These are phyloP conservation scores for Citropsis articulata DNA, from an alignment of 345 rosid species.

Conservation along the genomic window DNA sequence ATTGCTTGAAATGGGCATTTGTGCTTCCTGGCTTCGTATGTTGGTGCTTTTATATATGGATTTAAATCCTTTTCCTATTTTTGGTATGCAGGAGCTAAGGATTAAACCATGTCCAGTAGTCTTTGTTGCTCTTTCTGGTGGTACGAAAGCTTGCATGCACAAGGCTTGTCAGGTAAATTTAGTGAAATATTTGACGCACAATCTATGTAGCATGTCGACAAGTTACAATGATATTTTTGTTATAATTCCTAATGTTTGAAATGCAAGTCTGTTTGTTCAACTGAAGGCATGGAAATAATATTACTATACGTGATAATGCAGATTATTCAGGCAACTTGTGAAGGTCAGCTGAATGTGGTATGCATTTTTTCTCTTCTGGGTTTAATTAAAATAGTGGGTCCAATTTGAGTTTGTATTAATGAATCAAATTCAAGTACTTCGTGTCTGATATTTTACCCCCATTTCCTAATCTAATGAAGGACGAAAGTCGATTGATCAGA, in stretches of 20 bases:
- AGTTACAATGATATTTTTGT: neutral
- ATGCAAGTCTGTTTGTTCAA: neutral
- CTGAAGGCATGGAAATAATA: slow-evolving; percentile 7
- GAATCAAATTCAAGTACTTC: neutral
- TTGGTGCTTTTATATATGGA: neutral
- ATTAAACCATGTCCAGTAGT: slow-evolving; percentile 67
- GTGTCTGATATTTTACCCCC: slow-evolving; percentile 4
- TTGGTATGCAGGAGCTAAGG: slow-evolving; percentile 51
- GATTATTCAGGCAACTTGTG: slow-evolving; percentile 57
- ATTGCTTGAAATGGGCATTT: neutral
- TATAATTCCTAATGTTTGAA: neutral
- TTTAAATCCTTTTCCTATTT: slow-evolving; percentile 2
- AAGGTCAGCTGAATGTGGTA: slow-evolving; percentile 63
- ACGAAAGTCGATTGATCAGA: slow-evolving; percentile 61
- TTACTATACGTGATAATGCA: slow-evolving; percentile 28
- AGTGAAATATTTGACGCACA: neutral
- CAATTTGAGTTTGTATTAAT: neutral
- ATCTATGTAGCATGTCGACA: neutral
- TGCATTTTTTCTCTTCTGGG: slow-evolving; percentile 6
- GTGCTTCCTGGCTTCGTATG: neutral
- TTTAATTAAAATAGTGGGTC: neutral
- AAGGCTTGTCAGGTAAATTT: slow-evolving; percentile 70
- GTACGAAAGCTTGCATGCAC: slow-evolving; percentile 89
- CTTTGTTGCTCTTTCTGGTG: slow-evolving; percentile 80
- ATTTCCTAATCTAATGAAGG: slow-evolving; percentile 40